These are phyloP conservation scores for Saccharomycopsis hybrid DNA, from an alignment of 1,139 yeast species.

Conservation along the genomic window DNA sequence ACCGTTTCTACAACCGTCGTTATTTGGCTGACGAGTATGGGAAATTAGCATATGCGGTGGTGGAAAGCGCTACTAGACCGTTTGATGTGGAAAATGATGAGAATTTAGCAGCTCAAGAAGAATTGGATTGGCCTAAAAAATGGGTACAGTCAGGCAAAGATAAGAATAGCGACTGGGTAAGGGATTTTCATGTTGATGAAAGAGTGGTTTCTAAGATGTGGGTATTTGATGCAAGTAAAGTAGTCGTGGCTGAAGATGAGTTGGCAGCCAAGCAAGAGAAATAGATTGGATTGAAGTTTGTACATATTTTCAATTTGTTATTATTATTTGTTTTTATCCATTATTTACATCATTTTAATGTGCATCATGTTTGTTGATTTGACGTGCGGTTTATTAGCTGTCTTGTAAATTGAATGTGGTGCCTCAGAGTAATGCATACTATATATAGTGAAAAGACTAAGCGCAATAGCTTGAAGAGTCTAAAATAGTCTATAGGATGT, in stretches of 20 bases:
- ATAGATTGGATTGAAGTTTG: not conserved
- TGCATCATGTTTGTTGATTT: too few relatives aligned
- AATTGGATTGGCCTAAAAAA: constrained; percentile 80
- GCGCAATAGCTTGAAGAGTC: too few relatives aligned
- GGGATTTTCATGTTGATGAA: constrained; percentile 64
- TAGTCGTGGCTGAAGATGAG: not conserved
- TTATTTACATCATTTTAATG: too few relatives aligned
- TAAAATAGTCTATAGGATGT: too few relatives aligned
- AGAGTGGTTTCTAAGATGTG: constrained; percentile 52
- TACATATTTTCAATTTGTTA: too few relatives aligned
- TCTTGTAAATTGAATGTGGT: too few relatives aligned
- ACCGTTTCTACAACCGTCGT: constrained; percentile 72
- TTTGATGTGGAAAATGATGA: constrained; percentile 48
- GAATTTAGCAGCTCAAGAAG: constrained; percentile 59
- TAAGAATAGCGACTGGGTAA: constrained; percentile 82
- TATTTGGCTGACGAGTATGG: constrained; percentile 67
- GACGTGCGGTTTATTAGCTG: too few relatives aligned
- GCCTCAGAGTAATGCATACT: too few relatives aligned
- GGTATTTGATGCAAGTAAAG: constrained; percentile 36
- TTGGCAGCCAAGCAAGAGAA: not conserved
- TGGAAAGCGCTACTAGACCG: constrained; percentile 49
- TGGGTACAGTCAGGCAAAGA: constrained; percentile 75
- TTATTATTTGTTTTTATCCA: too few relatives aligned
- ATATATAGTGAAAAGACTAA: too few relatives aligned
- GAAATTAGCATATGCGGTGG: constrained; percentile 51